Evolutionary conservation across 345 rosid species (phyloP), one percentile per base, ranked within the genome.

Genomic region (Brassica juncea): DNA sequence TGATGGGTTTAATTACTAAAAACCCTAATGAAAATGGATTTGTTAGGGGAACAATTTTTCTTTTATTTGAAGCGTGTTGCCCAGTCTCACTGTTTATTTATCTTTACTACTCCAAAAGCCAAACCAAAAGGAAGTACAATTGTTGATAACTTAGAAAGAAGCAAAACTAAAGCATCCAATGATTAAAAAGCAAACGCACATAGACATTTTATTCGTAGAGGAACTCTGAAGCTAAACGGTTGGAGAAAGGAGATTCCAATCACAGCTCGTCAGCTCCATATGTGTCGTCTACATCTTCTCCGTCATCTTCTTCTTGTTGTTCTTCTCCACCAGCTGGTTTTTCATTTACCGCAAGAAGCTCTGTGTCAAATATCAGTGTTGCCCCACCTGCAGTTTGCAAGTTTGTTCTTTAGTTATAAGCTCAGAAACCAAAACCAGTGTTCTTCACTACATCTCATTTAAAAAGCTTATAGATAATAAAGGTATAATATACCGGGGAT

Each of bases 401-500:
- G 27, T 16, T 35, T 34, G 6, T 34, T 60, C 2, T 52, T 42
- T 1, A 27, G 58, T 68, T 67, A n/a, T 23, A n/a, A 68, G 28
- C 8, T 59, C 11, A 3, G 16, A 10, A 61, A 11, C 21, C 2
- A 57, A 57, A 19, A 19, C 42, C 11, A 2, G 6, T n/a, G 21
- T 14, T 28, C 34, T 39, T 39, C 42, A 71, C 19, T 8, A 73
- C 2, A 28, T 6, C 3, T 32, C 32, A 59, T 21, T 8, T 34
- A 0, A 3, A 32, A 70, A 15, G 14, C 37, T 1, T 39, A 4
- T 12, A 3, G 4, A 14, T 8, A 34, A 72, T 69, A 25, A 25
- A 8, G n/a, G n/a, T n/a, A n/a, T n/a, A n/a, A n/a, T 81, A 63
- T 87, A 91, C 97, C 99, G 2, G 99, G 97, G 66, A 94, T 94